Conservation (phyloP, 148 eudicot genomes). For the Gaultheria prostrata region DNA sequence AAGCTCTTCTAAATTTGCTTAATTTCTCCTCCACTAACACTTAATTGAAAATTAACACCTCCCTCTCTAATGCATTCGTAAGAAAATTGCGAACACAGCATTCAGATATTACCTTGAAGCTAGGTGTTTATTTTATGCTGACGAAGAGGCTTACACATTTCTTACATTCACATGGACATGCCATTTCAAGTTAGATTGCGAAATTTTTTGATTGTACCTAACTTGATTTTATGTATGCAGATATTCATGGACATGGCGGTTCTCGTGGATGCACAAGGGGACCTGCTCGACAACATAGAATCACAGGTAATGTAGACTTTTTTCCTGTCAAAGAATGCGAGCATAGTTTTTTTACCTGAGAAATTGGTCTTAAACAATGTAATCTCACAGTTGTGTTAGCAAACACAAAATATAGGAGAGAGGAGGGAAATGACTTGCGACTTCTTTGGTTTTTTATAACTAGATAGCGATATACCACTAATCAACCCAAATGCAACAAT, state of each 20-base stretch:
- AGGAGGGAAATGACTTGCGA: neutral
- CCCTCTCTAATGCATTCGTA: neutral
- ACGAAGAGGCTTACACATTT: neutral
- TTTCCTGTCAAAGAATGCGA: neutral
- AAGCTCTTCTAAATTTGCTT: neutral
- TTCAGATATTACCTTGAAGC: neutral
- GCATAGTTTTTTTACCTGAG: neutral
- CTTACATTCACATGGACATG: too few species aligned
- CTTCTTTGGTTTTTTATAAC: neutral
- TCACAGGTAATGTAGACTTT: constrained; percentile 56
- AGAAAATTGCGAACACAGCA: neutral
- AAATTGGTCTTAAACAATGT: neutral
- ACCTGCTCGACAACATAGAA: constrained; percentile 88
- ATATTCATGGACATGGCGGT: constrained; percentile 94
- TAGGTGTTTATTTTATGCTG: neutral
- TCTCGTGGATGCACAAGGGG: constrained; percentile 91
- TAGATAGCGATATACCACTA: neutral
- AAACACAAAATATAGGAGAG: neutral
- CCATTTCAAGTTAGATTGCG: neutral
- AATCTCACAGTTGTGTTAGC: neutral
- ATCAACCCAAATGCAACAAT: neutral
- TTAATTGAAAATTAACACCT: neutral
- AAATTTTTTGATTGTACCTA: neutral
- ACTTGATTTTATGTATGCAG: constrained; percentile 35
- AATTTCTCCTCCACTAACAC: neutral